These are phyloP conservation scores for Mimosa pudica DNA, from an alignment of 306 rosid genomes.

Conservation along the genomic window DNA sequence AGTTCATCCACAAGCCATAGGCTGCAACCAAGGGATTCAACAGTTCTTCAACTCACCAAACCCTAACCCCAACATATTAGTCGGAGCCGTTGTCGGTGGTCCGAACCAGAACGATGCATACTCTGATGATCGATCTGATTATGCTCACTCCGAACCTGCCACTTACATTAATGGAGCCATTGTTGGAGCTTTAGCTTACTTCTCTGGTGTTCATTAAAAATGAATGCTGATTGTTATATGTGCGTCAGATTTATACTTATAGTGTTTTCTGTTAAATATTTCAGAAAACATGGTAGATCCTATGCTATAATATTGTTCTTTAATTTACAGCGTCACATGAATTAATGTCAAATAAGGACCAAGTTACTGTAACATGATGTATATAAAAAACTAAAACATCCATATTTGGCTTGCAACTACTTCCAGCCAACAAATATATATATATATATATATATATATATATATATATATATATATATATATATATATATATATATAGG, in stretches of 20 bases:
- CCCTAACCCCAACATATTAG: slow-evolving; percentile 79
- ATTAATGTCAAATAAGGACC: too few relatives aligned
- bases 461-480: too few relatives aligned
- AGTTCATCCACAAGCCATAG: slow-evolving; percentile 65
- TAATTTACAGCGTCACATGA: not conserved
- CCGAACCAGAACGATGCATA: slow-evolving; percentile 81
- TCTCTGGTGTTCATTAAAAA: slow-evolving; percentile 46
- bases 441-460: too few relatives aligned
- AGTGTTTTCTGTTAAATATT: not conserved
- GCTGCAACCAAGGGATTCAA: slow-evolving; percentile 75
- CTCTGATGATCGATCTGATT: slow-evolving; percentile 76
- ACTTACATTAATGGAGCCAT: slow-evolving; percentile 83
- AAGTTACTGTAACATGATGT: not conserved
- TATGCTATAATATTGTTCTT: not conserved
- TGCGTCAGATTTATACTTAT: not conserved
- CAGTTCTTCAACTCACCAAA: slow-evolving; percentile 63
- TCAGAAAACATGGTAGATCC: not conserved
- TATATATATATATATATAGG: too few relatives aligned
- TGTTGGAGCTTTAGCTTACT: slow-evolving; percentile 84
- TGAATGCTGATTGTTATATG: not conserved
- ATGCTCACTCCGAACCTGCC: slow-evolving; percentile 93
- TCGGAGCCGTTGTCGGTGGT: slow-evolving; percentile 90
- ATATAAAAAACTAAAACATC: not conserved
- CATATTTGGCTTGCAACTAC: too few relatives aligned
- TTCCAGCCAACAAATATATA: too few relatives aligned